Conservation (phyloP, 352 stramenopile species). For the Phytophthora pseudosyringae region DNA sequence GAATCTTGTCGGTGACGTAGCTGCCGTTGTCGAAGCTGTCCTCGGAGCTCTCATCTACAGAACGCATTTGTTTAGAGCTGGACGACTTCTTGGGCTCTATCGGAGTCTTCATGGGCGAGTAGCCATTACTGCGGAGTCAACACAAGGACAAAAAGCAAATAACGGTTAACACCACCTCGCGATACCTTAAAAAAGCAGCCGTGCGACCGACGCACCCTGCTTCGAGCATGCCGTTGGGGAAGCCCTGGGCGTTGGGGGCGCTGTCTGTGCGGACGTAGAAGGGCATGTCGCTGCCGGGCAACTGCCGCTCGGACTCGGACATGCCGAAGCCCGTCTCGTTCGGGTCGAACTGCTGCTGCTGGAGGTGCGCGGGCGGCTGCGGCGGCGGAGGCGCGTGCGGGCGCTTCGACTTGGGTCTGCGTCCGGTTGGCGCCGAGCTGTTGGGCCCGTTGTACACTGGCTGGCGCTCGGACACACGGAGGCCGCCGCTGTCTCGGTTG, state of each 20-base stretch:
- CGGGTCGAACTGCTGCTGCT: slow-evolving; percentile 17
- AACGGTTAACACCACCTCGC: not conserved
- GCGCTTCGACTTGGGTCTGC: slow-evolving; percentile 18
- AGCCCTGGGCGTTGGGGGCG: slow-evolving; percentile 19
- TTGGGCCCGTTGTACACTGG: slow-evolving; percentile 29
- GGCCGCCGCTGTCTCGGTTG: slow-evolving; percentile 23
- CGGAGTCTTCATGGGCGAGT: slow-evolving; percentile 61
- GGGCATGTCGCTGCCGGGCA: slow-evolving; percentile 26
- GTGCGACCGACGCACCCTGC: slow-evolving; percentile 29
- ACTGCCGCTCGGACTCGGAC: slow-evolving; percentile 16
- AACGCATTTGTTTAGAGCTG: slow-evolving; percentile 44
- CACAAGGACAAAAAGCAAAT: slow-evolving; percentile 10
- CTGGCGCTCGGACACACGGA: slow-evolving; percentile 40
- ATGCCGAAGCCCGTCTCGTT: slow-evolving; percentile 28
- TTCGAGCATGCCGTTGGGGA: slow-evolving; percentile 37
- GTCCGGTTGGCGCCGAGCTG: slow-evolving; percentile 9
- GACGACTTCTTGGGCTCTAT: slow-evolving; percentile 53
- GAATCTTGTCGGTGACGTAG: slow-evolving; percentile 71
- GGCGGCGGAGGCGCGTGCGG: slow-evolving; percentile 36
- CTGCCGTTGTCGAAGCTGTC: slow-evolving; percentile 78
- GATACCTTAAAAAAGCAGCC: no score
- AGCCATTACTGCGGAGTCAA: slow-evolving; percentile 38
- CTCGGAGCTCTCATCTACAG: slow-evolving; percentile 76
- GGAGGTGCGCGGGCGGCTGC: slow-evolving; percentile 5
- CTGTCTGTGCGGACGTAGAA: slow-evolving; percentile 40